phyloP scores from a whole-genome alignment of 179 eudicot species.

The Amaranthus tricolor region DNA sequence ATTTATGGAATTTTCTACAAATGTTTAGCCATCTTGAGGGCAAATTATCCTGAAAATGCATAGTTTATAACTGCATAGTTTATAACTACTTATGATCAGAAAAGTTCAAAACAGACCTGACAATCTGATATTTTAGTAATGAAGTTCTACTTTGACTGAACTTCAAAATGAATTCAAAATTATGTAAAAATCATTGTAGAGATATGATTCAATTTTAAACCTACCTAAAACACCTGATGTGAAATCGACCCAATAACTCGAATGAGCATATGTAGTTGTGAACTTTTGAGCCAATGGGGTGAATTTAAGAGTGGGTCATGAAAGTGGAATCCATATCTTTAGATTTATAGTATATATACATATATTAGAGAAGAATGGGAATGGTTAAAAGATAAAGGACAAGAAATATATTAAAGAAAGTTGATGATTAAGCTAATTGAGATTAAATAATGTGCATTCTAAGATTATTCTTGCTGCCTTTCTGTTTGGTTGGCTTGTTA shows the following conservation, averaged over 20 bases:
- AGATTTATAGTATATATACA: background rate
- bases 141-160: too few species aligned
- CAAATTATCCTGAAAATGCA: background rate
- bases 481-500: constrained; percentile 3
- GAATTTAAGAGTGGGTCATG: background rate
- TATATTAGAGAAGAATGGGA: background rate
- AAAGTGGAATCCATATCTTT: constrained; percentile 1
- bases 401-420: constrained; percentile 1
- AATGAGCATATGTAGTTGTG: constrained; percentile 2
- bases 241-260: too few species aligned
- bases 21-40: background rate
- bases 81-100: too few species aligned
- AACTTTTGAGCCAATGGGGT: constrained; percentile 5
- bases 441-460: background rate
- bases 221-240: too few species aligned
- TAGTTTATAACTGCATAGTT: background rate
- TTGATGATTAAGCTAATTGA: background rate
- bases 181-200: too few species aligned
- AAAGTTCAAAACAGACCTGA: too few species aligned
- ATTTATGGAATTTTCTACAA: background rate
- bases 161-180: too few species aligned
- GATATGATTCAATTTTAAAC: too few species aligned
- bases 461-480: background rate
- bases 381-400: constrained; percentile 5
- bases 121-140: too few species aligned